phyloP scores from a whole-genome alignment of 768 basidiomycete genomes.

The Hericium coralloides region DNA sequence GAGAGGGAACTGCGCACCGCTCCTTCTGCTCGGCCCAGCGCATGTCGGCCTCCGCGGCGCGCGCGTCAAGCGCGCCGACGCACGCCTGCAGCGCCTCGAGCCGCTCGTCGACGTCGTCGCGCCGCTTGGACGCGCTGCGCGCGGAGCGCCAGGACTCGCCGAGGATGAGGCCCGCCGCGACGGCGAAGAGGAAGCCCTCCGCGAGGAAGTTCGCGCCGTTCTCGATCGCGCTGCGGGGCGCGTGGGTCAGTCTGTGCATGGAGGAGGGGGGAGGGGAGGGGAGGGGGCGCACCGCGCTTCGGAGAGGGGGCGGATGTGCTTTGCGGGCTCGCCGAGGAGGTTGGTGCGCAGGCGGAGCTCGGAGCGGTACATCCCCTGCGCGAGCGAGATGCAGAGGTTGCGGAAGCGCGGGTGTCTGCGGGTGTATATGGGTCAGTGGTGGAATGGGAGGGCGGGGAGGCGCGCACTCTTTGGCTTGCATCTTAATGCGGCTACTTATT shows the following conservation, averaged over 20 bases:
- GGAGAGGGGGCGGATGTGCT: constrained; percentile 65
- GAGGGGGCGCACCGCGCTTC: no score
- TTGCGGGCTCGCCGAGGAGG: constrained; percentile 69
- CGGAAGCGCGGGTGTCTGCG: constrained; percentile 75
- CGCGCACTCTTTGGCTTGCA: constrained; percentile 63
- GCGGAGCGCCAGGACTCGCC: constrained; percentile 73
- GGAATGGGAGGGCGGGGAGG: not conserved
- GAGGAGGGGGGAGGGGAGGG: no score
- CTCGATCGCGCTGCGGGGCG: constrained; percentile 78
- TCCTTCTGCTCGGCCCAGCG: constrained; percentile 34
- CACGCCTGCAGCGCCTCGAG: constrained; percentile 46
- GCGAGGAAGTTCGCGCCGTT: constrained; percentile 80
- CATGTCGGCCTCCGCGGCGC: constrained; percentile 36
- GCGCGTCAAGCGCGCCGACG: constrained; percentile 36
- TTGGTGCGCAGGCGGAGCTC: constrained; percentile 67
- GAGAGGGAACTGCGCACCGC: constrained; percentile 27
- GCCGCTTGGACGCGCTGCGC: constrained; percentile 57
- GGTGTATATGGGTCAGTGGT: no score
- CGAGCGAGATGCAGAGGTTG: constrained; percentile 58
- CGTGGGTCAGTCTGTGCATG: no score
- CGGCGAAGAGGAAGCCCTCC: constrained; percentile 76
- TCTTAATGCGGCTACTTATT: constrained; percentile 58
- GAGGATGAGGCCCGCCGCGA: constrained; percentile 65
- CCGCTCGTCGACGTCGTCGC: constrained; percentile 64
- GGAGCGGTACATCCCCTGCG: constrained; percentile 67